Base-by-base conservation (phyloP, 108 stramenopile genomes). In the Aurantiochytrium sp. region DNA sequence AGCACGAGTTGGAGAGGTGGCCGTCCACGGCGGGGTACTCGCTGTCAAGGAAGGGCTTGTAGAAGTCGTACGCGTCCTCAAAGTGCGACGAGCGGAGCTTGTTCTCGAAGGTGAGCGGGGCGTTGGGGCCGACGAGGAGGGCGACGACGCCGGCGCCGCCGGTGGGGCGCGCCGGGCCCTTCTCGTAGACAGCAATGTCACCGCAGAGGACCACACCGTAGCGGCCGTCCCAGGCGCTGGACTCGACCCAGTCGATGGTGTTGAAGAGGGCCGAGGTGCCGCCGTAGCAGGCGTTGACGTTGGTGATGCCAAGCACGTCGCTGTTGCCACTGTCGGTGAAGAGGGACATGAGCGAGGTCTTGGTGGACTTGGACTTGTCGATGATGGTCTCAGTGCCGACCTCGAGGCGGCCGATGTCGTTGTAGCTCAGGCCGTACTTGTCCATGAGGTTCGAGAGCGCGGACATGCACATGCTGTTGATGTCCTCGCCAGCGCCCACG, bases 21-120 rank as follows among this genome's bases (percentile, higher is more conserved):
- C 98, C 98, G 89, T 99, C 96, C 36, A 99, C 98, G 21, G 92
- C 92, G 5, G 98, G 97, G 93, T 98, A 99, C 91, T 99, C 98
- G 22, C 94, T 94, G 32, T 90, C 89, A 89, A 96, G 93, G 89
- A 96, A 95, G 52, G 98, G 97, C 90, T 99, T 99, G 95, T 95
- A 99, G 91, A 99, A 99, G 90, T 98, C 98, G 95, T 97, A 99
- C 0, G 96, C 96, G 89, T 98, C 91, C 54, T 91, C 91, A 5
- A 97, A 95, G 91, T 97, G 95, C 15, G 97, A 96, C 37, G 97
- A 93, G 65, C 97, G 91, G 55, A 94, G 93, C 59, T 89, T 65
- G 55, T 95, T 94, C 89, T 96, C 92, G 27, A 93, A 69, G 85
- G 94, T 90, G 41, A 99, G 73, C 1, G 97, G 97, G 4, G 97